Percentiles rank a stretch among this genome's conserved stretches.
Evolutionary conservation across 2,329 filamentous ascomycete genomes (phyloP).

Genomic region (Ascochyta lentis): DNA sequence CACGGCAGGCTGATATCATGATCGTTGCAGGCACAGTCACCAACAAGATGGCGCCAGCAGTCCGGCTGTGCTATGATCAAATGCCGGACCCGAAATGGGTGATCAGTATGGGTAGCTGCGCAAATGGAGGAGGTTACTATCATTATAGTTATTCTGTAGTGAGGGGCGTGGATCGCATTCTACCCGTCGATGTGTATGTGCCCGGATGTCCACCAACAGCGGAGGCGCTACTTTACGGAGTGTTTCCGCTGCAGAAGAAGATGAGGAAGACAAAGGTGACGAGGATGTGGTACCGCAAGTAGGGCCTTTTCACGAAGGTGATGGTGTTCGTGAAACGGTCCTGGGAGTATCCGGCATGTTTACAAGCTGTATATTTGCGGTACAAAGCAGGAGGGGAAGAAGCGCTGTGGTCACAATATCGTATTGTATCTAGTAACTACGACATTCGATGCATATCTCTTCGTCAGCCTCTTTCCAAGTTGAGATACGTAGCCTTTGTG

Average conservation of each 20-base stretch:
- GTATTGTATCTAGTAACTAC: no score
- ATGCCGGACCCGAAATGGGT: conserved; percentile 94
- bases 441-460: no score
- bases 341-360: no score
- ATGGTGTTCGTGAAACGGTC: no score
- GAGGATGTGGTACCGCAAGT: conserved; percentile 65
- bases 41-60: conserved; percentile 94
- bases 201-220: conserved; percentile 71
- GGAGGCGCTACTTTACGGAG: conserved; percentile 65
- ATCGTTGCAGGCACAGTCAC: conserved; percentile 92
- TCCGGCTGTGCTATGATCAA: conserved; percentile 92
- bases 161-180: conserved; percentile 77
- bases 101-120: conserved; percentile 82
- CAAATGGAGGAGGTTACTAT: conserved; percentile 85
- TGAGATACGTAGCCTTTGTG: no score
- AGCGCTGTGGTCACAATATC: no score
- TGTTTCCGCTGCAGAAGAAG: conserved; percentile 81
- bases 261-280: conserved; percentile 68
- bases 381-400: no score
- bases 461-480: no score
- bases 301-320: conserved; percentile 20
- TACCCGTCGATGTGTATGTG: conserved; percentile 85
- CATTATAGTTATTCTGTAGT: conserved; percentile 85
- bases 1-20: conserved; percentile 91
- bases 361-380: no score